Evolutionary conservation across 2,329 filamentous ascomycete species (phyloP).

Genomic region (Colletotrichum echinochloae): DNA sequence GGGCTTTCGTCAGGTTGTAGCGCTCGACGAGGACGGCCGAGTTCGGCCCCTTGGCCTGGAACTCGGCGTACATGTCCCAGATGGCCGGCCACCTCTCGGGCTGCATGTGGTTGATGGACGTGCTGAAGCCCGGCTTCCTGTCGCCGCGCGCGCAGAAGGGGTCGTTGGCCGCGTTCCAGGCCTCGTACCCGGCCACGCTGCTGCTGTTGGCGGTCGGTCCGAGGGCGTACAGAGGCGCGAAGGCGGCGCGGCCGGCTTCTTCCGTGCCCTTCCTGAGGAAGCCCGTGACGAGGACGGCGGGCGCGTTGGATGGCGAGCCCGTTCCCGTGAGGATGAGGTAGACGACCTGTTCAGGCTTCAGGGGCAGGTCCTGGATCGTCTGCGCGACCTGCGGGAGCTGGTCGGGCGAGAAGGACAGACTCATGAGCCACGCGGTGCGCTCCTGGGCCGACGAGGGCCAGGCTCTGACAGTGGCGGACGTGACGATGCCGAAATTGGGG

Average conservation of each 20-base stretch:
- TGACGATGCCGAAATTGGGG: slow-evolving; percentile 63
- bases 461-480: slow-evolving; percentile 58
- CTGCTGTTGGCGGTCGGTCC: slow-evolving; percentile 46
- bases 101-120: slow-evolving; percentile 50
- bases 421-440: slow-evolving; percentile 45
- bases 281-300: slow-evolving; percentile 48
- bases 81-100: slow-evolving; percentile 52
- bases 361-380: slow-evolving; percentile 51
- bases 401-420: slow-evolving; percentile 43
- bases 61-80: slow-evolving; percentile 52
- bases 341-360: slow-evolving; percentile 51
- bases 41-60: slow-evolving; percentile 50
- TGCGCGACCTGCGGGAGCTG: slow-evolving; percentile 49
- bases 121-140: slow-evolving; percentile 54
- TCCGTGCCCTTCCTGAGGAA: slow-evolving; percentile 49
- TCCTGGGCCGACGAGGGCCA: slow-evolving; percentile 47
- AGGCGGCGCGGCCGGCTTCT: slow-evolving; percentile 47
- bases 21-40: slow-evolving; percentile 50
- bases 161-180: slow-evolving; percentile 54
- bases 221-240: slow-evolving; percentile 50
- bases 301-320: slow-evolving; percentile 36
- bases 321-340: slow-evolving; percentile 49
- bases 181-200: slow-evolving; percentile 49
- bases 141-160: slow-evolving; percentile 51
- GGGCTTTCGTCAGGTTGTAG: slow-evolving; percentile 52